Conservation (phyloP, 176 grass and related monocot species). For the Oryza officinalis region DNA sequence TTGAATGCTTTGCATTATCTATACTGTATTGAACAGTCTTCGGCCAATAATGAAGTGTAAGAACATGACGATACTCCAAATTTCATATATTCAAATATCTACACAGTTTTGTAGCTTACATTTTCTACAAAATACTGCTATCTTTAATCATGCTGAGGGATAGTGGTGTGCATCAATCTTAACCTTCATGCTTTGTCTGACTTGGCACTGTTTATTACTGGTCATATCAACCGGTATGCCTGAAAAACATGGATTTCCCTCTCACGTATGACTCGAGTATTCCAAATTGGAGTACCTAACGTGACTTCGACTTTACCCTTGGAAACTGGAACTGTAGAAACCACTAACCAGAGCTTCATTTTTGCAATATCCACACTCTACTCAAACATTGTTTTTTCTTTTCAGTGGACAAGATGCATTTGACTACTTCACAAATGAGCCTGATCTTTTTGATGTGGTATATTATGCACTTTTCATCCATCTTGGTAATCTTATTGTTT, state of each 20-base stretch:
- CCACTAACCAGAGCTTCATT: not conserved
- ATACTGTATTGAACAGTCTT: not conserved
- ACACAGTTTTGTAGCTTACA: not conserved
- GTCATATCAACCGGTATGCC: not conserved
- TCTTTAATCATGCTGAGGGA: conserved; percentile 10
- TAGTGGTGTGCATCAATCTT: not conserved
- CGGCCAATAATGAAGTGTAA: not conserved
- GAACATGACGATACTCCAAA: not conserved
- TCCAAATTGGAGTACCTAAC: not conserved
- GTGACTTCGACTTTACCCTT: not conserved
- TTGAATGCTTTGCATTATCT: not conserved
- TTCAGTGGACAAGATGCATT: conserved; percentile 85
- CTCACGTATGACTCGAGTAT: not conserved
- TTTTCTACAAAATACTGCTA: not conserved
- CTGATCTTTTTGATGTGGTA: conserved; percentile 89
- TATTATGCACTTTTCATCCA: not conserved
- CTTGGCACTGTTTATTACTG: not conserved
- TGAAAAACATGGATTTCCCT: not conserved
- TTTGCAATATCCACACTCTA: not conserved
- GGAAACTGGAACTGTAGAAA: not conserved
- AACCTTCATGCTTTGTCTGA: not conserved
- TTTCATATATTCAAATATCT: conserved; percentile 6
- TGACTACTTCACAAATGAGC: conserved; percentile 82
- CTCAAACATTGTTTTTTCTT: conserved; percentile 28
- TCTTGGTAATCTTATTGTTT: not conserved